phyloP scores from a whole-genome alignment of 768 basidiomycete species.

The Rossbeevera mucosa region DNA sequence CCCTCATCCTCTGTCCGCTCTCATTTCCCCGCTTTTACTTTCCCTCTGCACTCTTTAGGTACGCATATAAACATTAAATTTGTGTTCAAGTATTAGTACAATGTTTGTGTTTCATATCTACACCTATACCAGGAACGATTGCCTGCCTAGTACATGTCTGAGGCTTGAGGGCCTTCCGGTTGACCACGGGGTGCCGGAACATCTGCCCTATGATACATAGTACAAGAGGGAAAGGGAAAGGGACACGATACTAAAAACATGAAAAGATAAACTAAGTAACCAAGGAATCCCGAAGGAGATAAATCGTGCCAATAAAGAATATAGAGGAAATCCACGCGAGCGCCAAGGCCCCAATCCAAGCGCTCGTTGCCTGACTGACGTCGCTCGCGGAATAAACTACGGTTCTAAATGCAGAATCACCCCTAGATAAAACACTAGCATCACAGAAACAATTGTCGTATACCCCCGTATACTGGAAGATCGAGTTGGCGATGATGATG shows the following conservation, averaged over 20 bases:
- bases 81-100: too few relatives aligned
- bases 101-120: too few relatives aligned
- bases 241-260: not conserved
- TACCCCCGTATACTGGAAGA: conserved; percentile 28
- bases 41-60: too few relatives aligned
- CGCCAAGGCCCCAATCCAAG: not conserved
- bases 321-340: not conserved
- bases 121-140: too few relatives aligned
- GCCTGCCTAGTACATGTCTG: too few relatives aligned
- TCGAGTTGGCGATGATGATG: conserved; percentile 20
- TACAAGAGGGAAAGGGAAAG: too few relatives aligned
- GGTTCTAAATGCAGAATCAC: conserved; percentile 28
- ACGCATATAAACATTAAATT: too few relatives aligned
- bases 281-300: not conserved
- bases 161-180: too few relatives aligned
- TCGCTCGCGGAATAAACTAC: conserved; percentile 18
- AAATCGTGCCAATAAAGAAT: not conserved
- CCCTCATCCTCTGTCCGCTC: too few relatives aligned
- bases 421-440: conserved; percentile 19
- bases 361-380: conserved; percentile 9
- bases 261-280: not conserved
- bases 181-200: too few relatives aligned
- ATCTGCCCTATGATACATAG: too few relatives aligned
- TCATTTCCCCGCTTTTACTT: too few relatives aligned
- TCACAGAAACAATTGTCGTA: conserved; percentile 31